These are phyloP conservation scores for Chytriomyces hyalinus DNA, from an alignment of 192 early-diverging fungal genomes.

Conservation along the genomic window DNA sequence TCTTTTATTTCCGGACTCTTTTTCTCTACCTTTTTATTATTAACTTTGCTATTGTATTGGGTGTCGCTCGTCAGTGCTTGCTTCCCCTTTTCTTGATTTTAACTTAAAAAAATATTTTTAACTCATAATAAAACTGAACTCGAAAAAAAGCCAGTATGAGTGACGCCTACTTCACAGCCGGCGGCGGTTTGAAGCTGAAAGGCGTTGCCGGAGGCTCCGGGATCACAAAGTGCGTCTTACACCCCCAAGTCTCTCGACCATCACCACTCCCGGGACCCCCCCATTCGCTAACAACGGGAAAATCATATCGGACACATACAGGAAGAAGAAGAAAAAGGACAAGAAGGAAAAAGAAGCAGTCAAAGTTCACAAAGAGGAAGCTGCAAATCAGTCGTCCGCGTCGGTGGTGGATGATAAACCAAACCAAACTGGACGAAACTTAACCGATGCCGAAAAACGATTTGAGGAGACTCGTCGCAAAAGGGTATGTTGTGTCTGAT, in stretches of 20 bases:
- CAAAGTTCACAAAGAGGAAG: slow-evolving; percentile 33
- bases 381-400: slow-evolving; percentile 11
- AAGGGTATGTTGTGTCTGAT: slow-evolving; percentile 54
- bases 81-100: too few relatives aligned
- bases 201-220: slow-evolving; percentile 39
- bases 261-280: too few relatives aligned
- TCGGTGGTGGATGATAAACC: not conserved
- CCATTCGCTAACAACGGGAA: not conserved
- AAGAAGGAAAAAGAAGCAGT: slow-evolving; percentile 18
- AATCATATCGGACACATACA: not conserved
- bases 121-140: too few relatives aligned
- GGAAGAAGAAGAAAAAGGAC: slow-evolving; percentile 35
- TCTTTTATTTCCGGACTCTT: too few relatives aligned
- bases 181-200: slow-evolving; percentile 73
- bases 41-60: not conserved
- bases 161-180: slow-evolving; percentile 46
- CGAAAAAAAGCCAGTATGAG: not conserved
- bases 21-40: not conserved
- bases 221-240: slow-evolving; percentile 56
- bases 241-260: not conserved
- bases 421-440: not conserved
- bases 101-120: too few relatives aligned
- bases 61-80: too few relatives aligned
- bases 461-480: slow-evolving; percentile 72
- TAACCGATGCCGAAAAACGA: slow-evolving; percentile 73